Evolutionary conservation across 2,329 filamentous ascomycete genomes (phyloP).

Genomic region (Annulohypoxylon truncatum): DNA sequence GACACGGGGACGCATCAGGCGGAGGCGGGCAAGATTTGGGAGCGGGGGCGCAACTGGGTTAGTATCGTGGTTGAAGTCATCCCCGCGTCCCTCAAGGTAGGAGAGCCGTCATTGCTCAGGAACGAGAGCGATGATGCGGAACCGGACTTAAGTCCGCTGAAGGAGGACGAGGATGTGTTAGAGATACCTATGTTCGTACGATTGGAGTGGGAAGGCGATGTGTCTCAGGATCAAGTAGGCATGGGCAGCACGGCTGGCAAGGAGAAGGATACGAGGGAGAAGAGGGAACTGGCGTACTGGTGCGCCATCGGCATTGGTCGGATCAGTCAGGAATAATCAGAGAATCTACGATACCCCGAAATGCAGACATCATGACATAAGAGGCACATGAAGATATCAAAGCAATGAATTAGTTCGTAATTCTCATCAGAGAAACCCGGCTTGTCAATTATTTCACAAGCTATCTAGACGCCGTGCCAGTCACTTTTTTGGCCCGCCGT

Average conservation of each 20-base stretch:
- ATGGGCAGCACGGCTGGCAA: slow-evolving; percentile 59
- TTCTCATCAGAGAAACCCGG: slow-evolving; percentile 50
- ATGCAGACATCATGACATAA: slow-evolving; percentile 16
- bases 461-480: slow-evolving; percentile 64
- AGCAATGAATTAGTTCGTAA: slow-evolving; percentile 34
- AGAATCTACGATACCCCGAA: slow-evolving; percentile 56
- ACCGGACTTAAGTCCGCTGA: slow-evolving; percentile 60
- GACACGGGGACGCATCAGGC: slow-evolving; percentile 65
- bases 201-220: slow-evolving; percentile 86
- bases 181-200: slow-evolving; percentile 96
- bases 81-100: slow-evolving; percentile 65
- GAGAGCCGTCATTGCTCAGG: slow-evolving; percentile 48
- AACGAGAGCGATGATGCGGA: slow-evolving; percentile 52
- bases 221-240: slow-evolving; percentile 71
- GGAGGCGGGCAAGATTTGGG: slow-evolving; percentile 96
- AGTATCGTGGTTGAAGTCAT: slow-evolving; percentile 93
- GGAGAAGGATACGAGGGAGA: slow-evolving; percentile 76
- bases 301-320: slow-evolving; percentile 89
- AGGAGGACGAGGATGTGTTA: slow-evolving; percentile 72
- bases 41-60: slow-evolving; percentile 92
- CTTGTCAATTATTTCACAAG: slow-evolving; percentile 60
- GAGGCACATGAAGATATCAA: slow-evolving; percentile 24
- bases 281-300: slow-evolving; percentile 94
- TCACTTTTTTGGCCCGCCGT: slow-evolving; percentile 50
- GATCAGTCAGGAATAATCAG: slow-evolving; percentile 67